Evolutionary conservation across 139 green algal genomes (phyloP), one percentile per base, ranked within the genome.

Genomic region (Picochlorum sp.): DNA sequence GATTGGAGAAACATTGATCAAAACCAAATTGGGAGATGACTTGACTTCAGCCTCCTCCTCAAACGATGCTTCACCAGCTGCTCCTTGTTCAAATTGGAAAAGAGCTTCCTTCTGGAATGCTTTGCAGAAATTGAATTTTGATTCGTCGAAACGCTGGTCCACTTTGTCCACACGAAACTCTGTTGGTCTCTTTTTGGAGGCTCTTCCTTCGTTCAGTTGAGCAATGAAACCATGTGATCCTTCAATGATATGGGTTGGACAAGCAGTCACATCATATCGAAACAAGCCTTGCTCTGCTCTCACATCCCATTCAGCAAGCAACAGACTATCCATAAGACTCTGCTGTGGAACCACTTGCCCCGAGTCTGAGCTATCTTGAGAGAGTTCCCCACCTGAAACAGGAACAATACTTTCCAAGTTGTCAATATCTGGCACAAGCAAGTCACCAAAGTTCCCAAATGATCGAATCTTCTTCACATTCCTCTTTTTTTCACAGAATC

Each of bases 81-180:
- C 12, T 7, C n/a, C 22, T 8, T 73, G 49, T 59, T 85, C 74
- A 69, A 98, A 96, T 50, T 80, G 68, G 63, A 97, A 90, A 5
- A 99, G 82, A 32, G 92, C 87, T 82, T 99, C 93, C 13, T 79
- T 64, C 65, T 89, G 67, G 45, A 74, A 72, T 0, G 90, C 93
- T 76, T 98, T 98, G 35, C 50, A 86, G 76, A 99, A 99, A 76
- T 98, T 96, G 81, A 99, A 99, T 75, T 96, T 96, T 30, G 20
- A 33, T n/a, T 29, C 50, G 56, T 98, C 91, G 68, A 95, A 99
- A 2, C 74, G 49, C 81, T 97, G 92, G 22, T 80, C 26, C 6
- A 89, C 78, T 55, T 88, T 50, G 70, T 99, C 93, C 7, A 95
- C 68, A n/a, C 75, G 33, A 67, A 98, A 96, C 74, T 99, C 93